Percentiles rank a stretch among this genome's conserved stretches.
Conservation (phyloP, 2,329 filamentous ascomycete species). For the Aspergillus ochraceoroseus region DNA sequence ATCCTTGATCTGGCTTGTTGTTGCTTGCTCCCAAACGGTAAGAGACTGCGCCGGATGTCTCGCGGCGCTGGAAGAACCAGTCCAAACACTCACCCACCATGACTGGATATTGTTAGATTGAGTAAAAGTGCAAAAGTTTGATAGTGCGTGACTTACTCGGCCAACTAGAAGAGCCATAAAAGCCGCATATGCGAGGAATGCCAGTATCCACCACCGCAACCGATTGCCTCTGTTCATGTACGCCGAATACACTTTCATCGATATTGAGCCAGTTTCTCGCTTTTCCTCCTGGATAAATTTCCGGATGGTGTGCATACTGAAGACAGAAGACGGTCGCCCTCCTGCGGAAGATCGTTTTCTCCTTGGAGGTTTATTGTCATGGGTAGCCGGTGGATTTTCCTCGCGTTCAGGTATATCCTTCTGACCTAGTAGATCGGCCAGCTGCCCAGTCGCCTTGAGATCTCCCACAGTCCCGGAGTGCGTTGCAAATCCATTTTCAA, state of each 20-base stretch:
- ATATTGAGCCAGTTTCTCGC: slow-evolving; percentile 66
- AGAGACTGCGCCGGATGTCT: background rate
- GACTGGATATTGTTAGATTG: slow-evolving; percentile 27
- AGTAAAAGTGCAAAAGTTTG: background rate
- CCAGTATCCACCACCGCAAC: slow-evolving; percentile 55
- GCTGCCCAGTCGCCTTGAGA: slow-evolving; percentile 39
- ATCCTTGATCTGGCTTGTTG: background rate
- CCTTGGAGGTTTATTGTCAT: slow-evolving; percentile 13
- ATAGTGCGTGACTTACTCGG: slow-evolving; percentile 34
- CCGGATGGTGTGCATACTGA: slow-evolving; percentile 43
- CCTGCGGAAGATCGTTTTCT: slow-evolving; percentile 7
- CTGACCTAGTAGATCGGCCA: slow-evolving; percentile 42
- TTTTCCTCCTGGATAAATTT: slow-evolving; percentile 73
- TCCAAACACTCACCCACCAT: slow-evolving; percentile 50
- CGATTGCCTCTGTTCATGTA: slow-evolving; percentile 66
- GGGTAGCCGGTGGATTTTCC: slow-evolving; percentile 14
- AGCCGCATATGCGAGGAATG: slow-evolving; percentile 51
- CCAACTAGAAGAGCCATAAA: slow-evolving; percentile 54
- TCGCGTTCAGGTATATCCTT: slow-evolving; percentile 43
- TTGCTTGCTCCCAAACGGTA: background rate
- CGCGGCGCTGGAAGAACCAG: slow-evolving; percentile 28
- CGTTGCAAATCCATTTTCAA: slow-evolving; percentile 63
- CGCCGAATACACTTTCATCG: slow-evolving; percentile 59
- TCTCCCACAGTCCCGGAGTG: slow-evolving; percentile 62
- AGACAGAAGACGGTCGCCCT: slow-evolving; percentile 15